phyloP scores from a whole-genome alignment of 441 rosid genomes.

The Gossypium gossypioides region DNA sequence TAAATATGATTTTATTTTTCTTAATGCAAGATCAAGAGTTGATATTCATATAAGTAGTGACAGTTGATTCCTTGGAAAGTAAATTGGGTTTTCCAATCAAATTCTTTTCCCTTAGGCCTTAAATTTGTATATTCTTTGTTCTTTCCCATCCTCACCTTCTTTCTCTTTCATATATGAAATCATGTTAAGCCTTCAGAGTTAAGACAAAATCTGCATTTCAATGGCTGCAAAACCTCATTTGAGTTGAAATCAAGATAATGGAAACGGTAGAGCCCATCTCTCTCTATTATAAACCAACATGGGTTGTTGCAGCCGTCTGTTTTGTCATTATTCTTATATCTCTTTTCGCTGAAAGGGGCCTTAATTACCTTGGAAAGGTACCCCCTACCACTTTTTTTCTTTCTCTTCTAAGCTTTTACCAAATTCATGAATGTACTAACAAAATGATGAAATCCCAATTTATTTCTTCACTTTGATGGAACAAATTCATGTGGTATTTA shows the following conservation, averaged over 20 bases:
- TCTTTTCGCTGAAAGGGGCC: slow-evolving; percentile 52
- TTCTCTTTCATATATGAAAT: neutral
- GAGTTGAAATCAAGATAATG: slow-evolving; percentile 17
- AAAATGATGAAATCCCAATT: neutral
- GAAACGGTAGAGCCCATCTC: slow-evolving; percentile 41
- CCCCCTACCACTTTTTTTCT: neutral
- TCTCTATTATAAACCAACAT: slow-evolving; percentile 64
- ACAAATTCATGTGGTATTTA: neutral
- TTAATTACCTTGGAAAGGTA: slow-evolving; percentile 69
- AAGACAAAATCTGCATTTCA: neutral
- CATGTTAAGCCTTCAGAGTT: neutral
- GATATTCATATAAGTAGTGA: neutral
- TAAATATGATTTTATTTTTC: neutral
- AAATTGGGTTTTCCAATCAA: slow-evolving; percentile 8
- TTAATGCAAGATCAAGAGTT: neutral
- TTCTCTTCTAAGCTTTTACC: neutral
- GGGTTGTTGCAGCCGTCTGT: slow-evolving; percentile 74
- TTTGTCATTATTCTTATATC: slow-evolving; percentile 54
- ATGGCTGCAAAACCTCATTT: neutral
- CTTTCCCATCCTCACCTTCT: slow-evolving; percentile 17
- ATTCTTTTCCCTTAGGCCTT: slow-evolving; percentile 33
- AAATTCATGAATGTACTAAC: neutral
- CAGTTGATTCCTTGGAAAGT: neutral
- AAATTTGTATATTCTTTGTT: slow-evolving; percentile 11
- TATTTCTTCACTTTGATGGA: neutral